Base-by-base conservation (phyloP, 2,329 filamentous ascomycete genomes). In the Colletotrichum tamarilloi region DNA sequence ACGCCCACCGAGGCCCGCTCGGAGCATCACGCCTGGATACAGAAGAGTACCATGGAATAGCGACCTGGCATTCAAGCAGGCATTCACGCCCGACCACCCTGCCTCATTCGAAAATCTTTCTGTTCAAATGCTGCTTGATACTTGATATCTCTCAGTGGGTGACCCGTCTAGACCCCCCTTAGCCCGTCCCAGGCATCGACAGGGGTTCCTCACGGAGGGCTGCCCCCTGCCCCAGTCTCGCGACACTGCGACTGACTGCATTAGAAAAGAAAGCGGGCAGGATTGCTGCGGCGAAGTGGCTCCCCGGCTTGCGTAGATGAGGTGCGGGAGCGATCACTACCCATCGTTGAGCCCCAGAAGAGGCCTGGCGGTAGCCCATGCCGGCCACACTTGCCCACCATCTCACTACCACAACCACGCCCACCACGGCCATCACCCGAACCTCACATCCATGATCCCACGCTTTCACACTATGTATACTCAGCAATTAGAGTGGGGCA, bases 271-370 rank as follows among this genome's bases (percentile, higher is more conserved):
- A 73, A 73, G 70, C 26, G 67, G 67, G 53, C 70, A 49, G 60
- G 42, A 69, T 32, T 73, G 55, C 59, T 69, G 67, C 70, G 60
- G 59, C 70, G 60, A 5, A 58, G 68, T 67, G 62, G 62, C 67
- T 62, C 67, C 59, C 70, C 60, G 56, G 67, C 60, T 56, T 67
- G 67, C 49, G 67, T 67, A 74, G 62, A 67, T 72, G 71, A 72
- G 67, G 56, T 72, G 57, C 68, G 71, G 62, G 67, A 67, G 56
- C 71, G 71, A 74, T 73, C 66, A 69, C 24, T 59, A 35, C 22
- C 32, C 46, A 35, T 57, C 55, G 53, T n/a, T 22, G 53, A 62
- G 58, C 56, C 68, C 67, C 56, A 53, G 56, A 65, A 63, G 62
- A 53, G 46, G 49, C 38, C 35, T 62, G 62, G 42, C 53, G 28